These are phyloP conservation scores for Fusarium multiceps DNA, from an alignment of 2,329 filamentous ascomycete genomes.

Conservation along the genomic window DNA sequence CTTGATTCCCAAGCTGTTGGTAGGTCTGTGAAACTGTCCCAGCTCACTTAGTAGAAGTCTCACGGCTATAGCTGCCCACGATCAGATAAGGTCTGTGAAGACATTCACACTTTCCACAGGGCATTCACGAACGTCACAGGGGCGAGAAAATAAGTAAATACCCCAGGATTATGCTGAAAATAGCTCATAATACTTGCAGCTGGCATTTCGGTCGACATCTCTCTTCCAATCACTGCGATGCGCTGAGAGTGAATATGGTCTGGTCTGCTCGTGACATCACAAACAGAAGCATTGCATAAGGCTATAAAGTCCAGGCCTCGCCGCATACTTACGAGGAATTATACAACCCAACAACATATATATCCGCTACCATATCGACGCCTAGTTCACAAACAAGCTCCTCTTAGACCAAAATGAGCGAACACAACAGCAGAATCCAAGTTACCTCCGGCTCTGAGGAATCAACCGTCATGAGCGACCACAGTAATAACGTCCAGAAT, in stretches of 20 bases:
- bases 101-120: no score
- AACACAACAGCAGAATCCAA: fast-evolving
- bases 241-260: neutral
- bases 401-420: neutral
- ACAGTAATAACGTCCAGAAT: fast-evolving
- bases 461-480: neutral
- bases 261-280: neutral
- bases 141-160: fast-evolving
- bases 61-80: neutral
- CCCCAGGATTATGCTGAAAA: fast-evolving
- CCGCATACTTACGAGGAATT: neutral
- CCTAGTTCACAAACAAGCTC: fast-evolving
- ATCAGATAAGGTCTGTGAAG: no score
- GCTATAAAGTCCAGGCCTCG: neutral
- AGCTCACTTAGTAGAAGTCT: fast-evolving
- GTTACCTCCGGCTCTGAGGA: no score
- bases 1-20: neutral
- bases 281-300: neutral
- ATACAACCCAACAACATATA: neutral
- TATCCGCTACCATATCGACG: neutral
- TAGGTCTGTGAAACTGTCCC: neutral
- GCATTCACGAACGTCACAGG: neutral
- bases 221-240: neutral
- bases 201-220: neutral
- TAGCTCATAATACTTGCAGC: neutral